Base-by-base conservation (phyloP, 1,284 basidiomycete species). In the Athelia psychrophila region DNA sequence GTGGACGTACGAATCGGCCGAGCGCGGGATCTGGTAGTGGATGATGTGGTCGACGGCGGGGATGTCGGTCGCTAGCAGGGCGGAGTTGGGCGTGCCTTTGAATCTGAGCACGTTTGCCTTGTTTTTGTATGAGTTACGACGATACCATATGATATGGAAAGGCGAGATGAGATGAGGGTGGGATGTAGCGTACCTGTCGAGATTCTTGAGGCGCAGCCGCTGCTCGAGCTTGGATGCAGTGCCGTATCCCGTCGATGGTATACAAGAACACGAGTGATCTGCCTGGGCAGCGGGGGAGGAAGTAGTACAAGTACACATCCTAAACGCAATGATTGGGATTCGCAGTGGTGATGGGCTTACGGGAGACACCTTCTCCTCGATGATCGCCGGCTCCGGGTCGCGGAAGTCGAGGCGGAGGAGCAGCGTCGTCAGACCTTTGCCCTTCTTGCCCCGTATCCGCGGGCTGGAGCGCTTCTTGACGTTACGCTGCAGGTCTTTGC, bases 291-390 rank as follows among this genome's bases (percentile, higher is more conserved):
- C 97, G 88, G 15, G 98, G 78, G 10, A 99, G 80, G 73, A 99
- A 98, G 70, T 98, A 97, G 72, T 98, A 99, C 6, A 99, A 79
- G 67, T 95, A 95, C 2, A 86, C 79, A 67, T 98, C 96, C 91
- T 93, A 63, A 33, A 42, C 23, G 19, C 19, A 46, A 6, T n/a
- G n/a, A 32, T 48, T 57, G 50, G 30, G 48, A 46, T 49, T 54
- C 52, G 22, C 50, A 49, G 48, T 38, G 15, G 47, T 54, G n/a
- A 33, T 32, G 54, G 36, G 22, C 49, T 25, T 22, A 42, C 13
- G 48, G 52, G 51, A 47, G 44, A 62, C 73, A 51, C 58, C 91
- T 93, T 83, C 98, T 99, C 67, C 98, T 99, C 94, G 51, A 99
- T 90, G 40, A 99, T 77, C 55, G 84, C 81, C 3, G 97, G 96